phyloP scores from a whole-genome alignment of 2,329 filamentous ascomycete genomes.

The Ramularia endophylla region DNA sequence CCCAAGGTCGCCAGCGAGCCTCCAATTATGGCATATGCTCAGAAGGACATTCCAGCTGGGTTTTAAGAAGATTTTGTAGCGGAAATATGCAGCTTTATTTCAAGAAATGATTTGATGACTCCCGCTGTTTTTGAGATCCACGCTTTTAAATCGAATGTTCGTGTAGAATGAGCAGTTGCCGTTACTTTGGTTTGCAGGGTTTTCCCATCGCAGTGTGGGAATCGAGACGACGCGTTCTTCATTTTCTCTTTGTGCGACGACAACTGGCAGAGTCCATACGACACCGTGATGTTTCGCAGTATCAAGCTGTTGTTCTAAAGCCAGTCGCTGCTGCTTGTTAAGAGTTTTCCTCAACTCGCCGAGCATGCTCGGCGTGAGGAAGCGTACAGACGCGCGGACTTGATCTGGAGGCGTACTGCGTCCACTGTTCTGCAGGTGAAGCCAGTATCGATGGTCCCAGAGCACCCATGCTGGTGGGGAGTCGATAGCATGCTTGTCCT shows the following conservation, averaged over 20 bases:
- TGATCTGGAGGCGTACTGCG: too few species aligned
- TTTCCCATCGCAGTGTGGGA: constrained; percentile 9
- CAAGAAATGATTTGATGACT: constrained; percentile 1
- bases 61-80: not conserved
- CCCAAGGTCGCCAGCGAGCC: constrained; percentile 37
- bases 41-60: constrained; percentile 16
- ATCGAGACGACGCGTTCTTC: constrained; percentile 3
- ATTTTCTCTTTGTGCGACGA: not conserved
- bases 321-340: not conserved
- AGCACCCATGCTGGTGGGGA: constrained; percentile 34
- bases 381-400: not conserved
- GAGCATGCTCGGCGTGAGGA: not conserved
- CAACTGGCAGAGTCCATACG: constrained; percentile 1
- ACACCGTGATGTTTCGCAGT: not conserved
- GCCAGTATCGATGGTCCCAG: constrained; percentile 54
- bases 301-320: not conserved
- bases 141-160: constrained; percentile 5
- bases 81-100: too few species aligned
- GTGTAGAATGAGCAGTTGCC: not conserved
- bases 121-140: constrained; percentile 3
- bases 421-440: constrained; percentile 39
- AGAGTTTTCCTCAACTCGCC: not conserved
- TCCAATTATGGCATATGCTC: constrained; percentile 35
- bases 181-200: not conserved
- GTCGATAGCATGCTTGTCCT: too few species aligned